Conservation (phyloP, 2,329 filamentous ascomycete species). For the Aspergillus persii region DNA sequence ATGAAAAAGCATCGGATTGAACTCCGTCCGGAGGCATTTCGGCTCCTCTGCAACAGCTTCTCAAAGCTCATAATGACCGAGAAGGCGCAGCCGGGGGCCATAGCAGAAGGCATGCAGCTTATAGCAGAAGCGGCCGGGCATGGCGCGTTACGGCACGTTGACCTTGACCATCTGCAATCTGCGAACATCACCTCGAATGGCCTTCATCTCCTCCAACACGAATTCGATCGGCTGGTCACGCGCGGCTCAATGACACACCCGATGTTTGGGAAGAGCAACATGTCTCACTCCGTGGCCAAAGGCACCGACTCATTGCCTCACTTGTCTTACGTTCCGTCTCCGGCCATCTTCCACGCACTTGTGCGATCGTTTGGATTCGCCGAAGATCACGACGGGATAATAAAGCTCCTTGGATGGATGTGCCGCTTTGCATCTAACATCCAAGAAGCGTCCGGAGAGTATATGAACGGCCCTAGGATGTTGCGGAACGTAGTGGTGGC, state of each 20-base stretch:
- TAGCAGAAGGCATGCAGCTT: constrained; percentile 26
- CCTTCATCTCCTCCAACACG: constrained; percentile 31
- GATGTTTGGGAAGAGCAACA: constrained; percentile 20
- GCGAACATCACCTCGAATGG: constrained; percentile 33
- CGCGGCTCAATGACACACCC: constrained; percentile 22
- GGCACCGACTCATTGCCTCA: constrained; percentile 24
- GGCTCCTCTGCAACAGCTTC: constrained; percentile 36
- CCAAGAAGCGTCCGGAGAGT: constrained; percentile 34
- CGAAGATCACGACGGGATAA: constrained; percentile 39
- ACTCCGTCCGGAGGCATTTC: constrained; percentile 33
- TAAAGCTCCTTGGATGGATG: constrained; percentile 45
- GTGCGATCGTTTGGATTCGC: constrained; percentile 41
- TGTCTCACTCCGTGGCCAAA: constrained; percentile 5
- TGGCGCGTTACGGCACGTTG: constrained; percentile 5
- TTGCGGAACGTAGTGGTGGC: constrained; percentile 42
- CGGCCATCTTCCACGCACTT: constrained; percentile 42
- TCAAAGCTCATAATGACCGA: constrained; percentile 34
- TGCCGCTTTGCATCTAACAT: constrained; percentile 31
- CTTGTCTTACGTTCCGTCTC: constrained; percentile 36
- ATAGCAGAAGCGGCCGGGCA: constrained; percentile 19
- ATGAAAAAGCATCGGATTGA: constrained; percentile 34
- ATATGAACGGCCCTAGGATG: constrained; percentile 36
- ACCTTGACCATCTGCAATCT: constrained; percentile 12
- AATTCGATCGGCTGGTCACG: constrained; percentile 38
- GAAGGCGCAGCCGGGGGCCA: constrained; percentile 24